Evolutionary conservation across 1,284 basidiomycete species (phyloP).

Genomic region (Anthracocystis panici-leucophaei): DNA sequence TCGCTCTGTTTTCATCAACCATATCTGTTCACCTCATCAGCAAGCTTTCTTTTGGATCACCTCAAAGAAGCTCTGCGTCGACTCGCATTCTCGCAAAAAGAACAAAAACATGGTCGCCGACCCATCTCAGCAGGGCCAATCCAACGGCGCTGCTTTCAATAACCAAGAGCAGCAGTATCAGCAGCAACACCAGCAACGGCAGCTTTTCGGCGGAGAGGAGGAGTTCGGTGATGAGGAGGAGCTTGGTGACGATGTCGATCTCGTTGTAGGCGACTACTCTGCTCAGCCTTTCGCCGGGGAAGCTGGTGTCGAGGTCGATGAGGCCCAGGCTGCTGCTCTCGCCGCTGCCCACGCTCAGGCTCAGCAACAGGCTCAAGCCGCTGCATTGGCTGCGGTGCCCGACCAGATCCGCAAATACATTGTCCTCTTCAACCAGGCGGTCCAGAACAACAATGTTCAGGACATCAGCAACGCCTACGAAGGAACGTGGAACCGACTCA

Average conservation of each 20-base stretch:
- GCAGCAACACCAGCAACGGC: slow-evolving; percentile 51
- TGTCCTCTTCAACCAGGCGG: slow-evolving; percentile 65
- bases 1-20: slow-evolving; percentile 1
- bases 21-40: slow-evolving; percentile 15
- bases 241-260: slow-evolving; percentile 58
- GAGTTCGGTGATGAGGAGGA: slow-evolving; percentile 56
- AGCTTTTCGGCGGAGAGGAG: slow-evolving; percentile 55
- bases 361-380: slow-evolving; percentile 59
- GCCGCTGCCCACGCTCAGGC: slow-evolving; percentile 60
- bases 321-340: slow-evolving; percentile 52
- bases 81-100: background rate
- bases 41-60: slow-evolving; percentile 41
- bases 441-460: slow-evolving; percentile 62
- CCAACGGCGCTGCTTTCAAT: slow-evolving; percentile 32
- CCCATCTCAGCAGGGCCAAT: slow-evolving; percentile 41
- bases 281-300: slow-evolving; percentile 25
- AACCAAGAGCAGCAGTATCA: slow-evolving; percentile 37
- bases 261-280: slow-evolving; percentile 52
- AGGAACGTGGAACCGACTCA: slow-evolving; percentile 94
- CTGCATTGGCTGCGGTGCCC: slow-evolving; percentile 65
- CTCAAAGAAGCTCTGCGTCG: slow-evolving; percentile 34
- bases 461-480: slow-evolving; percentile 93
- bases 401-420: slow-evolving; percentile 69
- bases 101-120: slow-evolving; percentile 36
- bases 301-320: slow-evolving; percentile 43